Base-by-base conservation (phyloP, 2,329 filamentous ascomycete genomes). In the Arthrinium phaeospermum region DNA sequence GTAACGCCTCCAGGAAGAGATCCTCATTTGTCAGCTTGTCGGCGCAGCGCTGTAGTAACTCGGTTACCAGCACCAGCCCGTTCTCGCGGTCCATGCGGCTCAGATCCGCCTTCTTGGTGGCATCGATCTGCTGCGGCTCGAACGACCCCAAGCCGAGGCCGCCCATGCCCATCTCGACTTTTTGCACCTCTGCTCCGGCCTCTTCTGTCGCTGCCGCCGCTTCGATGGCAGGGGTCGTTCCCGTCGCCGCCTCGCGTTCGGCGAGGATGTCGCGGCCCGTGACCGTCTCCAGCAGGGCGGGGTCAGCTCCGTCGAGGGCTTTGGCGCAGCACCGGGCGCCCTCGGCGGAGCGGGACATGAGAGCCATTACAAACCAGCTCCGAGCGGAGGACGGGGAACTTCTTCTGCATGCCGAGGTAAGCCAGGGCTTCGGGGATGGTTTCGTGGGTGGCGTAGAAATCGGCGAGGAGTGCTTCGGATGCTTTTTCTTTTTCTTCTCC, bases 341-440 rank as follows among this genome's bases (percentile, higher is more conserved):
- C 47, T 88, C 85, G 1, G 77, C 71, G 1, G 86, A 85, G 41
- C 89, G 85, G 53, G 86, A 85, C 85, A 91, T 88, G 46, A 92
- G 84, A 2, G 90, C 90, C 70, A 91, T 84, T 7, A 90, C 86
- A 74, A 92, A 91, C 86, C 90, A 89, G 85, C 77, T 92, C 90
- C 51, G 89, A 90, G 24, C 88, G 85, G 2, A 92, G 82, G 1
- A 87, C 83, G 0, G 89, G 88, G 84, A 89, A 92, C 74, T 89
- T 90, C 3, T 80, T 81, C 76, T 92, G 90, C 1, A 83, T 85
- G 34, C 90, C 82, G 37, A 92, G 84, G 75, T 86, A 89, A 0
- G 84, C 77, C 8, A 92, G 82, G 0, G 85, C 81, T 10, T 81
- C 77, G 19, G 80, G 76, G 16, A 90, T 78, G 27, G 81, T 74